Conservation (phyloP, 345 rosid genomes). For the Iberis pinnata region DNA sequence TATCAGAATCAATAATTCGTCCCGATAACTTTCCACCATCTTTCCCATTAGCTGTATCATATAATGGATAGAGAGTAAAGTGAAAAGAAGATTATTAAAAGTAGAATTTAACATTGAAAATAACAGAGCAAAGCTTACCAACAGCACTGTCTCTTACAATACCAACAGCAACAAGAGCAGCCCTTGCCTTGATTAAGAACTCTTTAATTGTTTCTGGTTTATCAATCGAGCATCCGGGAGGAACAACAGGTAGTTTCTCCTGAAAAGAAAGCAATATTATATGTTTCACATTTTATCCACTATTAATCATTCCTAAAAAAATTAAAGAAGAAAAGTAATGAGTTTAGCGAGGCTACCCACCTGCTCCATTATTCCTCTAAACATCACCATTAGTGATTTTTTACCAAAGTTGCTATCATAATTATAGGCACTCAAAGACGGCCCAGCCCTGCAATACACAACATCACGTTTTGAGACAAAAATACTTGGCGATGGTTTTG, state of each 20-base stretch:
- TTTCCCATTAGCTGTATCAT: slow-evolving; percentile 68
- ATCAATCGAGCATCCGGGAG: slow-evolving; percentile 89
- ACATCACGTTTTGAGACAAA: slow-evolving; percentile 23
- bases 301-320: slow-evolving; percentile 10
- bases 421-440: slow-evolving; percentile 87
- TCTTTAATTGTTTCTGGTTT: slow-evolving; percentile 76
- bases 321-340: slow-evolving; percentile 11
- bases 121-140: slow-evolving; percentile 40
- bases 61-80: slow-evolving; percentile 8
- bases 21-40: slow-evolving; percentile 76
- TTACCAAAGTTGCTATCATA: slow-evolving; percentile 91
- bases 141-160: slow-evolving; percentile 83
- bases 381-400: slow-evolving; percentile 88
- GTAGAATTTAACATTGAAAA: not conserved
- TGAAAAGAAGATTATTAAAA: slow-evolving; percentile 7
- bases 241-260: slow-evolving; percentile 86
- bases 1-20: slow-evolving; percentile 94
- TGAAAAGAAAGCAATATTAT: slow-evolving; percentile 38
- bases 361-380: slow-evolving; percentile 95
- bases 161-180: slow-evolving; percentile 97
- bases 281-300: slow-evolving; percentile 12
- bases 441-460: slow-evolving; percentile 77
- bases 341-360: slow-evolving; percentile 36
- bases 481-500: slow-evolving; percentile 1
- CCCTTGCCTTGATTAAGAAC: slow-evolving; percentile 78